A percentile compares a stretch with the other conserved stretches of the same genome.
phyloP scores from a whole-genome alignment of 2,329 filamentous ascomycete genomes.

The Pseudocercospora cruenta region DNA sequence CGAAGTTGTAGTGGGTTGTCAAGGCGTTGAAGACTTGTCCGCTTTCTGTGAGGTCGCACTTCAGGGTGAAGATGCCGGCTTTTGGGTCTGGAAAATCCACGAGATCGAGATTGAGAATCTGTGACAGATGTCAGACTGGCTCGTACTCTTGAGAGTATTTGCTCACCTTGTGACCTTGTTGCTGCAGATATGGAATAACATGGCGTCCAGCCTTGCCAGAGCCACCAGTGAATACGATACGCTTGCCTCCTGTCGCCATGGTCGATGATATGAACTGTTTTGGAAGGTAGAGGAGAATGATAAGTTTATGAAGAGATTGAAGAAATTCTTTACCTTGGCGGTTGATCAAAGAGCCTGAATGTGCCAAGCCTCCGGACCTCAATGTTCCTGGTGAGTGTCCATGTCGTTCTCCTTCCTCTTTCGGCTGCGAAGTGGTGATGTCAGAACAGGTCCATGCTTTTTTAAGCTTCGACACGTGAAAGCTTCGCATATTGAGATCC shows the following conservation, averaged over 20 bases:
- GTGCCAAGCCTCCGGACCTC: not conserved
- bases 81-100: conserved; percentile 45
- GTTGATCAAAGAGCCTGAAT: not conserved
- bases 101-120: conserved; percentile 60
- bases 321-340: not conserved
- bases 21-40: conserved; percentile 62
- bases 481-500: not conserved
- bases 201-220: conserved; percentile 60
- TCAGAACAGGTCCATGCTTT: not conserved
- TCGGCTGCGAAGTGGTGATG: not conserved
- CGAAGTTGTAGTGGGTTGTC: conserved; percentile 60
- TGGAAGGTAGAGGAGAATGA: not conserved
- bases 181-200: conserved; percentile 57
- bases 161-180: conserved; percentile 50
- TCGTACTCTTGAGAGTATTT: not conserved
- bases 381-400: not conserved
- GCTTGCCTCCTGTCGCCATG: conserved; percentile 37
- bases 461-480: conserved; percentile 7
- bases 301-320: not conserved
- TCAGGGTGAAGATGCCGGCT: conserved; percentile 56
- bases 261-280: not conserved
- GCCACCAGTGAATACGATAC: conserved; percentile 59
- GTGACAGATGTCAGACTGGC: not conserved
- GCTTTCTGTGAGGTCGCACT: conserved; percentile 58
- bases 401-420: not conserved